Evolutionary conservation across 306 rosid species (phyloP), one percentile per base, ranked within the genome.

Genomic region (Albizia julibrissin): DNA sequence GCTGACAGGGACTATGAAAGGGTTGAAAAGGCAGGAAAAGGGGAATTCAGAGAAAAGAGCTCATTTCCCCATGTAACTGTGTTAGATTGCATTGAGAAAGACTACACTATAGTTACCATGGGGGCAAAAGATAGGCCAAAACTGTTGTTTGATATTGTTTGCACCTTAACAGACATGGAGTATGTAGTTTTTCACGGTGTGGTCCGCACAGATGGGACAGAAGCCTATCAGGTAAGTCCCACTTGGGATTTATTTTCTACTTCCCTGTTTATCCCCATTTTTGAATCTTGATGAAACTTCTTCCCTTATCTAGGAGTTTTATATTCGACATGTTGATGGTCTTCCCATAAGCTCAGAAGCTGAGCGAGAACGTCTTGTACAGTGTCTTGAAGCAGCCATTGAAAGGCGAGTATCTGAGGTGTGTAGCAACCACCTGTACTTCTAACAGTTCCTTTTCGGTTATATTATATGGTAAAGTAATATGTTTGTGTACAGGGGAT

Each of bases 151-250:
- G 99, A 95, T 86, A 91, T 95, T 69, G 81, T 95, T 81, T 95
- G 98, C 90, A 95, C 99, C 49, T 89, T 95, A 74, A 95, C 99
- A 0, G 99, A 95, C 77, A 93, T 95, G 99, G 92, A 95, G 85
- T 95, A 92, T 84, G 97, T 95, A 15, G 93, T 95, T 72, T 95
- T 84, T 81, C 99, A 95, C 79, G 99, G 97, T 15, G 87, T 93
- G 83, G 98, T 95, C 79, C 74, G 85, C 74, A 93, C 99, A 21
- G 85, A 75, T 78, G 83, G 88, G 85, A 83, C 79, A n/a, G 97
- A 91, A 81, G 97, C 99, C 61, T 92, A 74, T 92, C 98, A 91
- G 94, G 99, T 95, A 70, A 75, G 85, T 43, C 54, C 74, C 37
- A 15, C 34, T 42, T 5, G 34, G 34, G 10, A 62, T 64, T 6